Base-by-base conservation (phyloP, 1,139 yeast species). In the Insectozyma bohioensis region DNA sequence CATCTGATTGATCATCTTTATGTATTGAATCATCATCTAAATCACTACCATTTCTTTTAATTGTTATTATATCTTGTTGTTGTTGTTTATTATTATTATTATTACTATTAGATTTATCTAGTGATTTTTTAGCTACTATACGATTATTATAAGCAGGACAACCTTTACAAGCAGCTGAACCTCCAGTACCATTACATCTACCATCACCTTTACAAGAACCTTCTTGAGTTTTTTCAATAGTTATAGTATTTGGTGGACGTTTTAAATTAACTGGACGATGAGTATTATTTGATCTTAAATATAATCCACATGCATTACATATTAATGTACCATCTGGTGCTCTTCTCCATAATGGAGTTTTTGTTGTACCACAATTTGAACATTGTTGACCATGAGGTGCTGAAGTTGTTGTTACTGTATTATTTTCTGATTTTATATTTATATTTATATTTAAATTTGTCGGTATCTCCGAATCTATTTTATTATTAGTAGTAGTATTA, bases 131-230 rank as follows among this genome's bases (percentile, higher is more conserved):
- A 37, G 54, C 49, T 20, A 72, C 68, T 26, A 80, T 67, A 35
- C 94, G 67, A 58, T 85, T 85, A 51, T 85, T 84, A 52, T 58
- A 84, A 3, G 92, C 88, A 2, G 95, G 94, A 52, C 95, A 85
- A 4, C 90, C 88, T 43, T 79, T 71, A 54, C 95, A 85, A 2
- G 87, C 87, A 4, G 72, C 72, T 2, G 88, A 63, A 2, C 95
- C 95, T 4, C 95, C 95, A 1, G 92, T 85, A 2, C 95, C 95
- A 49, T 85, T 85, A 56, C 95, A 85, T 42, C 80, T 70, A 5
- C 95, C 95, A 48, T 83, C 86, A 8, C 95, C 95, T 38, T 80
- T 78, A 50, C 95, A 85, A 4, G 85, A 72, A 0, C 95, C 95
- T 22, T 59, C 62, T 18, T 63, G 63, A 16, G 47, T 52, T 21